Conservation (phyloP, 768 basidiomycete species). For the Ramaria sp. region DNA sequence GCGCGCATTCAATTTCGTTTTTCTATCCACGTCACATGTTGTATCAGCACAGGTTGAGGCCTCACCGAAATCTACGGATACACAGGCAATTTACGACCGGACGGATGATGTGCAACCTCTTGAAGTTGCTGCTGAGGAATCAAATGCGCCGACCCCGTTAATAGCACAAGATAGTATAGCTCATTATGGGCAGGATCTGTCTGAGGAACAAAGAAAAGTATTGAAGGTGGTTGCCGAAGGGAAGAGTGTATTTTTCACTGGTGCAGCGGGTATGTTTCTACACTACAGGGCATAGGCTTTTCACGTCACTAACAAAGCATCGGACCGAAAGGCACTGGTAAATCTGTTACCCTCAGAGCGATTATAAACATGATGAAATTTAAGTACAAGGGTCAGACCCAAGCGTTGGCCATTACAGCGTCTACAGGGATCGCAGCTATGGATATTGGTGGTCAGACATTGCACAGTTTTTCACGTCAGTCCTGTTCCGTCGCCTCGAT, state of each 20-base stretch:
- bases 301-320: constrained; percentile 19
- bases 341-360: constrained; percentile 71
- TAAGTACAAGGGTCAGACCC: constrained; percentile 16
- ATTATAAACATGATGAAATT: constrained; percentile 38
- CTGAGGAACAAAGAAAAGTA: constrained; percentile 30
- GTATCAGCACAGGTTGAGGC: too few relatives aligned
- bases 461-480: too few relatives aligned
- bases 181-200: constrained; percentile 14
- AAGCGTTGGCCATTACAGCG: constrained; percentile 62
- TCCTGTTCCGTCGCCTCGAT: constrained; percentile 55
- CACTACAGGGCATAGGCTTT: not conserved
- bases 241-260: constrained; percentile 36
- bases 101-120: too few relatives aligned
- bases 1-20: too few relatives aligned
- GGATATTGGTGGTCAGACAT: constrained; percentile 74
- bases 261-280: constrained; percentile 30
- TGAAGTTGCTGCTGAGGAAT: too few relatives aligned
- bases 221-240: constrained; percentile 25
- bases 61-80: too few relatives aligned
- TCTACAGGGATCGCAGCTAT: constrained; percentile 65
- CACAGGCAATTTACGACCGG: too few relatives aligned
- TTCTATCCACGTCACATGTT: too few relatives aligned
- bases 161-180: not conserved
- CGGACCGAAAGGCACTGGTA: constrained; percentile 68
- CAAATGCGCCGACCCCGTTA: not conserved